These are phyloP conservation scores for Favolaschia claudopus DNA, from an alignment of 768 basidiomycete species.

Conservation along the genomic window DNA sequence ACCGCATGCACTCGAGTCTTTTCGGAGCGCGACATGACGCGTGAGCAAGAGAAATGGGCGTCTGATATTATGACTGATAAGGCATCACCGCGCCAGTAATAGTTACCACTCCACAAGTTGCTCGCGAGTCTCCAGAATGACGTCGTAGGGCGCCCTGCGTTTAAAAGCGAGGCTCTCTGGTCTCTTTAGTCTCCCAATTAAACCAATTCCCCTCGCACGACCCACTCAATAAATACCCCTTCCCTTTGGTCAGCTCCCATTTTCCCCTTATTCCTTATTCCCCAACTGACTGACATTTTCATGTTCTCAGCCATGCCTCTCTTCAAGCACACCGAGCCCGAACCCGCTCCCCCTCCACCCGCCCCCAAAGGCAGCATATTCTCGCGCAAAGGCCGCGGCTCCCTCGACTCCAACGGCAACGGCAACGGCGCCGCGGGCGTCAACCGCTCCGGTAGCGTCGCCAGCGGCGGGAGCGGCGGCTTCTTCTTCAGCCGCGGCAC, in stretches of 20 bases:
- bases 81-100: background rate
- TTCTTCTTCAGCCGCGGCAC: conserved; percentile 22
- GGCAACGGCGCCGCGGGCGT: background rate
- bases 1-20: too few relatives aligned
- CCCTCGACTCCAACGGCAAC: background rate
- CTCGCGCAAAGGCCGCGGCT: too few relatives aligned
- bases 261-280: background rate
- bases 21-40: too few relatives aligned
- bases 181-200: too few relatives aligned
- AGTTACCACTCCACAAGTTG: background rate
- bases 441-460: background rate
- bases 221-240: too few relatives aligned
- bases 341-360: conserved; percentile 21
- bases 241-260: background rate
- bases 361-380: too few relatives aligned
- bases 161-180: conserved; percentile 8
- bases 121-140: conserved; percentile 2
- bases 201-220: too few relatives aligned
- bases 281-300: background rate
- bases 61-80: background rate
- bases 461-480: background rate
- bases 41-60: background rate
- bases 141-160: conserved; percentile 11
- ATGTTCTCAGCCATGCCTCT: too few relatives aligned
- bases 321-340: conserved; percentile 26